phyloP scores from a whole-genome alignment of 345 rosid species.

The Acer yangbiense region DNA sequence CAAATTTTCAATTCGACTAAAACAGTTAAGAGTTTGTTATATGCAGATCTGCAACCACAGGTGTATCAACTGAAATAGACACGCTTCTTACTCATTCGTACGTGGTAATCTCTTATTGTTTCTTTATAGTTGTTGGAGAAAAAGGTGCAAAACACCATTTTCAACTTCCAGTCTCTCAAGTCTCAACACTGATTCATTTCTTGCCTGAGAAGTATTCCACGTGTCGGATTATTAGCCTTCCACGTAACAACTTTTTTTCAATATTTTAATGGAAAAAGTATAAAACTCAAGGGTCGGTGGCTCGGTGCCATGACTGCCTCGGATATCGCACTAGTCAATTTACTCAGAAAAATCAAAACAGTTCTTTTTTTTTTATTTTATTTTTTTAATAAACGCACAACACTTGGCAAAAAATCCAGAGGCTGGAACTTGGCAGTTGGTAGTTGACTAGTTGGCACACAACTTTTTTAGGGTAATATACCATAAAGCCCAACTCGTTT shows the following conservation, averaged over 20 bases:
- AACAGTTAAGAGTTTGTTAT: background rate
- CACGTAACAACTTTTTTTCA: background rate
- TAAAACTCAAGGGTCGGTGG: conserved; percentile 19
- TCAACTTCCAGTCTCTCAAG: no score
- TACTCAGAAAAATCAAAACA: background rate
- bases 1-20: background rate
- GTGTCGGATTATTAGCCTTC: background rate
- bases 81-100: background rate
- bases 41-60: background rate
- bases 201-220: background rate
- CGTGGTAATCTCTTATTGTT: background rate
- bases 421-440: no score
- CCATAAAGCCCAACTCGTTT: no score
- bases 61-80: background rate
- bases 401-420: no score
- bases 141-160: no score
- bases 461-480: no score
- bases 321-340: background rate
- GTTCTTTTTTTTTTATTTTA: no score
- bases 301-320: background rate
- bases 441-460: no score
- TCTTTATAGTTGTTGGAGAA: background rate
- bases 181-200: background rate
- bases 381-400: no score
- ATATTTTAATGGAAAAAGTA: no score